phyloP scores from a whole-genome alignment of 176 grass and related monocot genomes.

The Eleusine coracana region DNA sequence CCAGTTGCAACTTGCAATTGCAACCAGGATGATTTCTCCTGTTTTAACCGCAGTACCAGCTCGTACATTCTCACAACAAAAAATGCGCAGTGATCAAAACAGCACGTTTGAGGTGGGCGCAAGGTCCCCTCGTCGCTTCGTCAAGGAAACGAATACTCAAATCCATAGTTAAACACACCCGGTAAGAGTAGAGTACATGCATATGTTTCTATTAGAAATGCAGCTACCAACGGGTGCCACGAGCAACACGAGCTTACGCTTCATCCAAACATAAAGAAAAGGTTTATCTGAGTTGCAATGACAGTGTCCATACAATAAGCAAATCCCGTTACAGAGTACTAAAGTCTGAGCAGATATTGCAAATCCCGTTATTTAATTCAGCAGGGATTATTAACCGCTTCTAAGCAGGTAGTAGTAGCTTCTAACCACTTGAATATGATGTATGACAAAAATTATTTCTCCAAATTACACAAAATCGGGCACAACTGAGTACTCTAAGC shows the following conservation, averaged over 20 bases:
- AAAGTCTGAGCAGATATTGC: neutral
- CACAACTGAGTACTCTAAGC: constrained; percentile 28
- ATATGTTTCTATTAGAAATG: neutral
- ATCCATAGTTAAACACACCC: too few species aligned
- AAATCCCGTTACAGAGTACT: neutral
- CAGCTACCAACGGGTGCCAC: neutral
- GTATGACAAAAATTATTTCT: constrained; percentile 17
- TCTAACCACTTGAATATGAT: neutral
- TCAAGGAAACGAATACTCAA: neutral
- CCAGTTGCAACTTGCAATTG: too few species aligned
- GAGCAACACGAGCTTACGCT: neutral
- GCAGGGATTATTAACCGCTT: neutral
- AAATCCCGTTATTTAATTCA: neutral
- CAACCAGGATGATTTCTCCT: neutral
- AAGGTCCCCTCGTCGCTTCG: neutral
- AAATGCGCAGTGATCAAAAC: too few species aligned
- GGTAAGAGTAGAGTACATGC: neutral
- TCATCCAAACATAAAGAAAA: neutral
- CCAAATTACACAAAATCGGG: neutral
- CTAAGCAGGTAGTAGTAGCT: neutral
- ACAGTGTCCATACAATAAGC: neutral
- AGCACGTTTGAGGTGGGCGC: neutral
- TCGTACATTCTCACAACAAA: neutral
- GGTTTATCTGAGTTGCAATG: neutral
- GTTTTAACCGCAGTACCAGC: neutral